Evolutionary conservation across 1,139 yeast species (phyloP), one percentile per base, ranked within the genome.

Genomic region (Pichia sp.): DNA sequence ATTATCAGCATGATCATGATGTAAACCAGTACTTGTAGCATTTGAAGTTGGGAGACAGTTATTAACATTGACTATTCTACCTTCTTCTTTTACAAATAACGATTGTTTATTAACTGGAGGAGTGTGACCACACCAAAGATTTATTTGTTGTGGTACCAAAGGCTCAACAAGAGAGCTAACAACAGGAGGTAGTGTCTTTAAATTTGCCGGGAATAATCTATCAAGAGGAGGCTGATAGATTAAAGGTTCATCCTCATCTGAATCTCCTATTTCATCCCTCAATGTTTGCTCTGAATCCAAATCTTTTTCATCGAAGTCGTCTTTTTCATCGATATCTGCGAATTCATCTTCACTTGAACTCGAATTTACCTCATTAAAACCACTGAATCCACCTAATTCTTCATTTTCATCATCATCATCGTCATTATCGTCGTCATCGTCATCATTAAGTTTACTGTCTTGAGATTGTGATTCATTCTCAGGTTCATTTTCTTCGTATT

Each of bases 1-100:
- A 52, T 82, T 82, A 54, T 81, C 88, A 1, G 89, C 84, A 58
- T 81, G 88, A 55, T 82, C 91, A 55, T 82, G 91, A 52, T 82
- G 91, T n/a, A 82, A 61, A 0, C 91, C 91, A 0, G 88, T 78
- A 0, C 86, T 79, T 0, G 78, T 66, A 5, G 53, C 50, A 1
- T 82, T 83, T 1, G 59, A 59, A 1, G 72, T 70, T 1, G 83
- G 78, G 2, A 78, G 58, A 19, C 62, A 62, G 48, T 72, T 71
- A 0, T 82, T 84, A 2, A 77, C 51, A 0, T 25, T 12, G 4
- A 18, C 25, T 9, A 35, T 30, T 7, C 23, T 17, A 4, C 25
- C 30, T 11, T n/a, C 15, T 20, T 26, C 28, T 9, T 32, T 7
- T 4, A 38, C n/a, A 9, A 41, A 15, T 34, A 31, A 11, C 4